Conservation (phyloP, 305 asterid genomes). For the Fraxinus greggii region DNA sequence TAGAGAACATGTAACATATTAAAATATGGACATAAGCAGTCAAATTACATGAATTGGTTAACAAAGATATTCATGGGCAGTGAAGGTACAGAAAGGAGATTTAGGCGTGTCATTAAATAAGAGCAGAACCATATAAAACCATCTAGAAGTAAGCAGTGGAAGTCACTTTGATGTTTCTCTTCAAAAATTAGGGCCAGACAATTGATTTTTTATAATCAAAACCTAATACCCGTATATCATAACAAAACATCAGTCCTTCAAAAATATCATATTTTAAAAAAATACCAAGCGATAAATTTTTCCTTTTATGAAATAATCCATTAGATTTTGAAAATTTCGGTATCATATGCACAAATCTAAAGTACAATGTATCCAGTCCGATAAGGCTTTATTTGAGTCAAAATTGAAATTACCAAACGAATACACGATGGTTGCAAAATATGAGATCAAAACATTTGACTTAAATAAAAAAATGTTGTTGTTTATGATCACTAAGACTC, state of each 20-base stretch:
- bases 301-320: not conserved
- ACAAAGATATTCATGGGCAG: not conserved
- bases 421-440: not conserved
- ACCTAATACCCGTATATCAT: not conserved
- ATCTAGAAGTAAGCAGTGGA: not conserved
- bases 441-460: slow-evolving; percentile 7
- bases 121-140: not conserved
- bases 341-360: not conserved
- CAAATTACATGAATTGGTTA: not conserved
- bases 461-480: not conserved
- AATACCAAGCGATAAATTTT: not conserved
- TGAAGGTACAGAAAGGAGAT: not conserved
- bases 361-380: not conserved
- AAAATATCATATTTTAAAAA: not conserved
- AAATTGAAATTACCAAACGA: not conserved
- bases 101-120: not conserved
- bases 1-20: not conserved
- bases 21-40: not conserved
- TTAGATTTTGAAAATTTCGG: not conserved
- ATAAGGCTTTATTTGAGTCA: not conserved
- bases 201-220: not conserved
- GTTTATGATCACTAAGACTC: not conserved
- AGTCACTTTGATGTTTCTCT: not conserved
- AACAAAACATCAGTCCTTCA: not conserved
- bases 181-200: not conserved